Conservation (phyloP, 768 basidiomycete genomes). For the Suillus hirtellus region DNA sequence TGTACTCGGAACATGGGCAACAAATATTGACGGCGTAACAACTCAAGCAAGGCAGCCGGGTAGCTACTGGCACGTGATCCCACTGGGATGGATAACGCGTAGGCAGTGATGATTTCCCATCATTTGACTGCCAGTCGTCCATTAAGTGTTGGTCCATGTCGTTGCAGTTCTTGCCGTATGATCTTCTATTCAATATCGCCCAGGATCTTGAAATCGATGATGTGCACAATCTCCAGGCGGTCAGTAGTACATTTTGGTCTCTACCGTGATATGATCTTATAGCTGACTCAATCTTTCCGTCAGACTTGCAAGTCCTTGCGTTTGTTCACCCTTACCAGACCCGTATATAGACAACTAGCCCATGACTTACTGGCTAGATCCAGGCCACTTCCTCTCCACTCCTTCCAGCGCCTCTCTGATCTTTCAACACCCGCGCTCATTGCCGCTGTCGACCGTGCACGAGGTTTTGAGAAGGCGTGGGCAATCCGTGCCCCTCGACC, state of each 20-base stretch:
- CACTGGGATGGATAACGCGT: background rate
- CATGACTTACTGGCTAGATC: constrained; percentile 62
- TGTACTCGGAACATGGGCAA: background rate
- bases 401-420: constrained; percentile 68
- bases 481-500: constrained; percentile 57
- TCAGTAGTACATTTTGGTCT: constrained; percentile 44
- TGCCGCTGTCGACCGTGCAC: constrained; percentile 61
- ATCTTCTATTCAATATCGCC: constrained; percentile 68
- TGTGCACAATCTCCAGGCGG: constrained; percentile 60
- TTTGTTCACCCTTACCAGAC: constrained; percentile 61
- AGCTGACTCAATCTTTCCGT: background rate
- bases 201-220: constrained; percentile 61
- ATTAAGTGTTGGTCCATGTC: constrained; percentile 23
- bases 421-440: constrained; percentile 63
- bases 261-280: constrained; percentile 5
- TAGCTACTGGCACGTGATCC: background rate
- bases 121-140: background rate
- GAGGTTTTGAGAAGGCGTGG: constrained; percentile 64
- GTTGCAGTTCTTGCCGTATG: constrained; percentile 58
- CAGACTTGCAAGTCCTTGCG: constrained; percentile 66
- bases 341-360: constrained; percentile 68
- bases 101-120: constrained; percentile 1
- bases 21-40: too few relatives aligned
- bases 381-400: constrained; percentile 66
- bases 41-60: too few relatives aligned